Evolutionary conservation across 768 basidiomycete genomes (phyloP), one percentile per base, ranked within the genome.

Genomic region (Suillus clintonianus): DNA sequence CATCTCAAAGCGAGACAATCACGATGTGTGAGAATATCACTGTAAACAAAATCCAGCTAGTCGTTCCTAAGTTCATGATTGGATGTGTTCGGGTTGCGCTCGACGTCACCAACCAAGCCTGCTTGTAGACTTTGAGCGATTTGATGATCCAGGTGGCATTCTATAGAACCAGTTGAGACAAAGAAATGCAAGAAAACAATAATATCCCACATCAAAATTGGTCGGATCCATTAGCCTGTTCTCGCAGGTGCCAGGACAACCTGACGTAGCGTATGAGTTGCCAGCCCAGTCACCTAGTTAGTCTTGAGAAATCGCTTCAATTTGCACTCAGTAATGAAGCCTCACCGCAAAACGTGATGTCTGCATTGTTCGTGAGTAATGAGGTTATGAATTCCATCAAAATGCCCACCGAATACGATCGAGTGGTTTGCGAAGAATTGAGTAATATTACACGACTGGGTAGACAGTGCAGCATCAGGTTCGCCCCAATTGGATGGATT

Each of bases 81-180:
- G 61, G 59, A 45, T 19, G 37, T 42, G 53, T 57, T 59, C 22
- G 19, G 3, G 54, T 55, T 27, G 66, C 70, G 45, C 58, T 67
- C 24, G 76, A 75, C 30, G 81, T 71, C 11, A 75, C 72, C 45
- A 90, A 69, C 10, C 72, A 71, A 69, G 85, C 83, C 70, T 87
- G 86, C 64, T 81, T 81, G 75, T 91, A 94, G 24, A 93, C 89
- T 71, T 91, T 90, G 48, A 94, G 79, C 5, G 80, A 86, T 70
- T 92, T 93, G 69, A 94, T 92, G 65, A 82, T 86, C 91, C 92
- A 93, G 0, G 88, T 84, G 0, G 91, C 90, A 72, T 92, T 92
- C 91, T 92, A 65, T 27, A 64, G 47, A 58, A 22, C 34, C 55
- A 42, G 43, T 59, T 65, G 42, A 68, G 13, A 45, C 54, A 58